phyloP scores from a whole-genome alignment of 169 alveolate genomes.

The Theileria parva region DNA sequence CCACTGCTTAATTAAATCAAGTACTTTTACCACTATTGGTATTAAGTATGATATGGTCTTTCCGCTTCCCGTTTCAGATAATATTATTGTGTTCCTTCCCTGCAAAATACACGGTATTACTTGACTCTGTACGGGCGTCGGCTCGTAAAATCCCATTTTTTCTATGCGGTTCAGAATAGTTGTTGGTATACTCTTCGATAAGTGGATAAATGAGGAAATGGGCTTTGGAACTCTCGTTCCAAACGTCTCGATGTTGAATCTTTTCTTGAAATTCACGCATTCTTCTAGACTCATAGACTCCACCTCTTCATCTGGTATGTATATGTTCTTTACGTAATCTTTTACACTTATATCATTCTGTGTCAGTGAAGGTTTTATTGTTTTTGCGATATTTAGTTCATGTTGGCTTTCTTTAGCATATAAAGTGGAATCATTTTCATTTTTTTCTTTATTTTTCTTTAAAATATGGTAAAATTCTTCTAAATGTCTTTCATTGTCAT shows the following conservation, averaged over 20 bases:
- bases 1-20: conserved; percentile 32
- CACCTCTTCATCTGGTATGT: conserved; percentile 34
- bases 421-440: not conserved
- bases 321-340: conserved; percentile 20
- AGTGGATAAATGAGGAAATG: conserved; percentile 39
- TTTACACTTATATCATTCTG: conserved; percentile 5
- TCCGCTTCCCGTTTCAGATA: conserved; percentile 90
- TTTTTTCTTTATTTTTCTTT: conserved; percentile 13
- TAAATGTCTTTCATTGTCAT: not conserved
- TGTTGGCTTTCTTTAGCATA: not conserved
- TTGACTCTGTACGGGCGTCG: conserved; percentile 86
- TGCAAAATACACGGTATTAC: conserved; percentile 85
- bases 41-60: conserved; percentile 86
- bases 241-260: conserved; percentile 46
- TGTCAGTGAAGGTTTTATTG: not conserved
- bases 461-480: conserved; percentile 13
- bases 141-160: conserved; percentile 72
- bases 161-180: conserved; percentile 19
- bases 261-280: conserved; percentile 32
- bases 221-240: conserved; percentile 68
- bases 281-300: conserved; percentile 33
- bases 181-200: conserved; percentile 17
- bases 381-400: not conserved
- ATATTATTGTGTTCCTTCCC: conserved; percentile 81
- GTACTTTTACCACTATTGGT: conserved; percentile 70